Conservation (phyloP, 495 filamentous ascomycete genomes). For the Terfezia boudieri region DNA sequence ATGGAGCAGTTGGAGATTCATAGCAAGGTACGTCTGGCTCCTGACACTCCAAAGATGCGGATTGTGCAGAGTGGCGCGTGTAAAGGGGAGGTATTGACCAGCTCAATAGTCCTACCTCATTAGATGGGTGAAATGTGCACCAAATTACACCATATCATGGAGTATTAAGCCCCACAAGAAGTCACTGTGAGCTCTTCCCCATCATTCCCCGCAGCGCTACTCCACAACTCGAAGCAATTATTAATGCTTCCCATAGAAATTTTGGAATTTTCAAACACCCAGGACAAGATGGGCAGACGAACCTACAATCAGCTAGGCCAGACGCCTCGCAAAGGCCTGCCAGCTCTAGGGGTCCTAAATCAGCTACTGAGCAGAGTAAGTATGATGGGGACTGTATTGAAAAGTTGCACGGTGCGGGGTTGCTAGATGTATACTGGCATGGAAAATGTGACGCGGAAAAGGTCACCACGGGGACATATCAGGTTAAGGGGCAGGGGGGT, state of each 20-base stretch:
- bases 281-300: slow-evolving; percentile 23
- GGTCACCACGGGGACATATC: slow-evolving; percentile 74
- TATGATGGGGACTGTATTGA: slow-evolving; percentile 33
- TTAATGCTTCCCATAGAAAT: slow-evolving; percentile 30
- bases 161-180: slow-evolving; percentile 94
- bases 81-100: not conserved
- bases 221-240: not conserved
- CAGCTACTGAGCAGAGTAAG: slow-evolving; percentile 20
- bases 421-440: slow-evolving; percentile 68
- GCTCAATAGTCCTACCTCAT: slow-evolving; percentile 69
- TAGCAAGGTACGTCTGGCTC: slow-evolving; percentile 49
- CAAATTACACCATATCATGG: slow-evolving; percentile 85
- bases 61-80: not conserved
- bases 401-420: slow-evolving; percentile 61
- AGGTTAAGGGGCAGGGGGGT: slow-evolving; percentile 54
- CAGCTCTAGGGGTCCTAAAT: slow-evolving; percentile 13
- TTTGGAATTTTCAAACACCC: slow-evolving; percentile 97
- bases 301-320: slow-evolving; percentile 2
- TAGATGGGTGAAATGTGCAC: slow-evolving; percentile 81
- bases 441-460: slow-evolving; percentile 93
- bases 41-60: not conserved
- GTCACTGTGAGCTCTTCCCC: slow-evolving; percentile 38
- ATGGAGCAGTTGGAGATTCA: slow-evolving; percentile 97
- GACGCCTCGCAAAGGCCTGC: slow-evolving; percentile 22
- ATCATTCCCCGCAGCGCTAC: not conserved